Base-by-base conservation (phyloP, 306 rosid species). In the Prinsepia uniflora region DNA sequence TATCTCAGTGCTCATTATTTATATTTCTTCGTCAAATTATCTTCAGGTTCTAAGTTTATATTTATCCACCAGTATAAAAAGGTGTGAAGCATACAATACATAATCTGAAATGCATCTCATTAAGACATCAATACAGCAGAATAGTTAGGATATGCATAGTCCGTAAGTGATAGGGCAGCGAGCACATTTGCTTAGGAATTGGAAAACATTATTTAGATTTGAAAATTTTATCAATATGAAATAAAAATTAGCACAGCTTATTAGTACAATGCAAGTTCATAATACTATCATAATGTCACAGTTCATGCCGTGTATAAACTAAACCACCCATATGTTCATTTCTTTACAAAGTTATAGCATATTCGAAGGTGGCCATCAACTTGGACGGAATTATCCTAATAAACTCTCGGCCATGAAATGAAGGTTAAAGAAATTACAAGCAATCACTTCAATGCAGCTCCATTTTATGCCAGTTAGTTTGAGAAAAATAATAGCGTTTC, bases 381-480 rank as follows among this genome's bases (percentile, higher is more conserved):
- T n/a, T 62, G 5, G 8, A 42, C 43, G 0, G 50, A 61, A 36
- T 5, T 62, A 15, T 40, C 14, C 67, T 9, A 19, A 63, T 20
- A 63, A 41, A 63, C 48, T 17, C 47, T 63, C 6, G 10, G 36
- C 30, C 17, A 63, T 42, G 8, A 5, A 42, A 5, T 14, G 6
- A 22, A 10, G 34, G 49, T 63, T 10, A 59, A 59, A 7, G 22
- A 19, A 56, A 66, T 66, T 17, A 58, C 12, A 68, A 63, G 56
- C 40, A 56, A 47, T 42, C n/a, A 45, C 10, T 5, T 40, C 63
- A 71, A 77, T 65, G 14, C 20, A 56, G 67, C 53, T 48, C 50
- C 36, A 30, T 19, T 36, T 49, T 48, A 50, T 10, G 9, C 73
- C 3, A 19, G 5, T 55, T 39, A 65, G 6, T 42, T 62, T 3